These are phyloP conservation scores for Aureoboletus auriporus DNA, from an alignment of 768 basidiomycete genomes.

Conservation along the genomic window DNA sequence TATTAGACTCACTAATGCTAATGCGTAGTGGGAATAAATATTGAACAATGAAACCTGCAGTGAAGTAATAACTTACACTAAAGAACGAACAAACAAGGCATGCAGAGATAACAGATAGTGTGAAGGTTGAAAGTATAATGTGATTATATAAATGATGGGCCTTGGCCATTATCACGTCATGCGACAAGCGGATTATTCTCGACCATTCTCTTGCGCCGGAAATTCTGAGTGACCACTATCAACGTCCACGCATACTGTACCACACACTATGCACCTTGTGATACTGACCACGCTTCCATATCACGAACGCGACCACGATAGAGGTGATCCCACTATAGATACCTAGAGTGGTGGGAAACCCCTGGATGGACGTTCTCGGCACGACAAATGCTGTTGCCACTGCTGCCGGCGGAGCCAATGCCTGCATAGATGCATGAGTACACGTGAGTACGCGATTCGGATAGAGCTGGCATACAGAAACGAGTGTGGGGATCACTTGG, in stretches of 20 bases:
- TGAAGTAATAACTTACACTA: too few species aligned
- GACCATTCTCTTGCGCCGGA: slow-evolving; percentile 70
- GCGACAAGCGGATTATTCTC: slow-evolving; percentile 53
- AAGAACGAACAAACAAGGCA: too few species aligned
- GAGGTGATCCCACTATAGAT: slow-evolving; percentile 85
- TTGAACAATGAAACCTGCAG: too few species aligned
- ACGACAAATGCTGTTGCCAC: slow-evolving; percentile 54
- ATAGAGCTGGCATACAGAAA: slow-evolving; percentile 9
- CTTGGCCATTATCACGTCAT: too few species aligned
- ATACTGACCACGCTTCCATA: slow-evolving; percentile 83
- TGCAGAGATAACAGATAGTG: too few species aligned
- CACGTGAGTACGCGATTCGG: slow-evolving; percentile 7
- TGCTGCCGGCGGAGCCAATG: slow-evolving; percentile 25
- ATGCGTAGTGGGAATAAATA: too few species aligned
- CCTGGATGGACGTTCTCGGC: slow-evolving; percentile 70
- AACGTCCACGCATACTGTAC: not conserved
- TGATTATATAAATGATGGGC: too few species aligned
- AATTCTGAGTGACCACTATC: slow-evolving; percentile 1
- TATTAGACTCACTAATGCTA: too few species aligned
- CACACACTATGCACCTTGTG: too few species aligned
- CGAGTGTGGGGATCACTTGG: slow-evolving; percentile 9
- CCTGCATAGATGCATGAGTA: slow-evolving; percentile 8
- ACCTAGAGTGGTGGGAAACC: slow-evolving; percentile 79
- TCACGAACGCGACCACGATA: slow-evolving; percentile 80
- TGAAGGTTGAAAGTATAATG: too few species aligned